Conservation (phyloP, 2,329 filamentous ascomycete genomes). For the Dichotomopilus funicola region DNA sequence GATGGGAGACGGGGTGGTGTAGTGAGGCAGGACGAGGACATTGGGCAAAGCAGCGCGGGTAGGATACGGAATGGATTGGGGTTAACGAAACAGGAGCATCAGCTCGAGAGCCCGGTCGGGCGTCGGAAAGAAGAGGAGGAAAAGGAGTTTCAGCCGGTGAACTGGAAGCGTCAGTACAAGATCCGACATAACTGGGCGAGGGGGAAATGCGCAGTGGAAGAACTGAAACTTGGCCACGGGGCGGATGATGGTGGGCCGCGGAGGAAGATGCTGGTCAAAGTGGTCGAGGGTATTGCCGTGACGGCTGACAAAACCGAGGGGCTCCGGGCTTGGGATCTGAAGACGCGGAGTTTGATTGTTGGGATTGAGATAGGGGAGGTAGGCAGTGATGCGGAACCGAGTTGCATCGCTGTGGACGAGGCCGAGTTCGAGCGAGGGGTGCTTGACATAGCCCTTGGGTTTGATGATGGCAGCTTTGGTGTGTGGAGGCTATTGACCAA, state of each 20-base stretch:
- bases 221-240: conserved; percentile 48
- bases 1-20: conserved; percentile 39
- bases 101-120: conserved; percentile 22
- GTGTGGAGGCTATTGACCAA: conserved; percentile 56
- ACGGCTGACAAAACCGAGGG: conserved; percentile 66
- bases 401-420: conserved; percentile 60
- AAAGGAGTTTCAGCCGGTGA: conserved; percentile 39
- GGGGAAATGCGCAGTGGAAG: conserved; percentile 72
- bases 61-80: neutral
- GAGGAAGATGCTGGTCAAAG: conserved; percentile 64
- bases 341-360: conserved; percentile 55
- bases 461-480: conserved; percentile 63
- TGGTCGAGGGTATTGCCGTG: conserved; percentile 69
- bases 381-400: conserved; percentile 39
- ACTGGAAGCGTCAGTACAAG: conserved; percentile 88
- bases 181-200: conserved; percentile 85
- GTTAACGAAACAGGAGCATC: conserved; percentile 2
- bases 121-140: conserved; percentile 22
- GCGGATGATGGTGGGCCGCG: conserved; percentile 34
- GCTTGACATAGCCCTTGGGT: conserved; percentile 62
- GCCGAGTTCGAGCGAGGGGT: conserved; percentile 35
- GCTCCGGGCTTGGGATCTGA: conserved; percentile 72
- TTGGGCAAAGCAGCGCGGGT: neutral
- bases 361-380: conserved; percentile 32
- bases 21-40: conserved; percentile 16